Base-by-base conservation (phyloP, 225 moss, liverwort and hornwort species). In the Physcomitrellopsis africana region DNA sequence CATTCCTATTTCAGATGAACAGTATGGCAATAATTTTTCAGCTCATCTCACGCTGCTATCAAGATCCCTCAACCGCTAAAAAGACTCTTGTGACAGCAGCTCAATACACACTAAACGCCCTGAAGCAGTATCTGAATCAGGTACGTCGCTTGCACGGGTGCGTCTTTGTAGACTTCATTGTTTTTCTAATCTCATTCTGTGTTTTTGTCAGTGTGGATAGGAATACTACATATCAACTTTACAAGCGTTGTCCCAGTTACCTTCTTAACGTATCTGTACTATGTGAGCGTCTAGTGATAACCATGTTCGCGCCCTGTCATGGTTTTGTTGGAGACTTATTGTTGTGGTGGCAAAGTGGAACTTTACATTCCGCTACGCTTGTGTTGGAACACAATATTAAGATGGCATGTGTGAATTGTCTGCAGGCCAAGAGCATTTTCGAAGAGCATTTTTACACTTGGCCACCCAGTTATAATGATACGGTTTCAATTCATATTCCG, bases 401-500 rank as follows among this genome's bases (percentile, higher is more conserved):
- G 4, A 37, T 4, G 7, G 32, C 32, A 37, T 37, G 32, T 37
- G 32, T 37, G 32, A 37, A 37, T 37, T 37, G 32, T 7, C 32
- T 37, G 32, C 32, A 37, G 32, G 7, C 1, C 3, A 37, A 37
- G 32, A 37, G 32, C 32, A 37, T 37, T 4, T 37, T 37, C 32
- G 32, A 37, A 37, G 32, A 37, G 32, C 32, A 37, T 0, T 37
- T 37, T 7, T 37, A 37, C 7, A 37, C 32, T 37, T 37, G 32
- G 32, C 65, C 12, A 51, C 24, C 68, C 46, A 69, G 9, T 19
- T 19, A 0, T 4, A 49, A 49, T 49, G 49, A 49, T 10, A 8
- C 3, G 46, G 83, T 94, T 68, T 96, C 96, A 11, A 79, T 97
- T 22, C 96, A 97, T 76, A 94, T 97, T 76, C 96, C 96, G 57